Evolutionary conservation across 2,329 filamentous ascomycete genomes (phyloP).

Genomic region (Alternaria rosae): DNA sequence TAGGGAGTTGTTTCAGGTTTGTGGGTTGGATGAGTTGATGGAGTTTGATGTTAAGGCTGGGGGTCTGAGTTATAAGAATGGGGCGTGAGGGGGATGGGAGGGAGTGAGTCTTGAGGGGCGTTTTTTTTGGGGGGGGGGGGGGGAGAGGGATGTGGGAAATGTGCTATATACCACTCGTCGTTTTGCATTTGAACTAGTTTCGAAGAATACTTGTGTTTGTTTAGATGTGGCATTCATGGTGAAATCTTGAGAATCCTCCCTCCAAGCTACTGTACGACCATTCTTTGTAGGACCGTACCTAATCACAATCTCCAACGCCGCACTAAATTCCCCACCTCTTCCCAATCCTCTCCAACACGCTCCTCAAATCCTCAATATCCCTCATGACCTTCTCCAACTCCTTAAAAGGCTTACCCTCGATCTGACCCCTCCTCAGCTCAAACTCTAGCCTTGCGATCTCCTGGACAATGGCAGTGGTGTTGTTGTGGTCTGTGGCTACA

Average conservation of each 20-base stretch:
- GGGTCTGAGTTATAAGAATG: conserved; percentile 45
- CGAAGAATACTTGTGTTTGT: not conserved
- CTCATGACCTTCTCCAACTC: not conserved
- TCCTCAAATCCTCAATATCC: not conserved
- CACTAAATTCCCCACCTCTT: not conserved
- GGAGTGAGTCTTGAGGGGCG: not conserved
- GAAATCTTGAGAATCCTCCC: not conserved
- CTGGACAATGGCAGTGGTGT: not conserved
- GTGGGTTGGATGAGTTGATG: conserved; percentile 61
- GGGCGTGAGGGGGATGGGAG: conserved; percentile 2
- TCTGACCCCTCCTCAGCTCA: not conserved
- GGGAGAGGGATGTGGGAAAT: not conserved
- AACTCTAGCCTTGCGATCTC: not conserved
- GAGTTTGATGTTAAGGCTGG: conserved; percentile 59
- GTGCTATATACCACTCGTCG: conserved; percentile 1
- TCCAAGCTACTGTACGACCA: not conserved
- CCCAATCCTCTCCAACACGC: not conserved
- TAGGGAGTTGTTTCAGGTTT: conserved; percentile 60
- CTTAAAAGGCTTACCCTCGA: not conserved
- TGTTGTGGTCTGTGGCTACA: not conserved
- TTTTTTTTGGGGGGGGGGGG: not conserved
- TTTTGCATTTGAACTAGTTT: not conserved
- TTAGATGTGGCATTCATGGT: too few relatives aligned
- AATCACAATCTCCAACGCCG: not conserved
- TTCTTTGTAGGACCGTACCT: not conserved